Conservation (phyloP, 371 early-diverging fungal genomes). For the Mucor sp. region DNA sequence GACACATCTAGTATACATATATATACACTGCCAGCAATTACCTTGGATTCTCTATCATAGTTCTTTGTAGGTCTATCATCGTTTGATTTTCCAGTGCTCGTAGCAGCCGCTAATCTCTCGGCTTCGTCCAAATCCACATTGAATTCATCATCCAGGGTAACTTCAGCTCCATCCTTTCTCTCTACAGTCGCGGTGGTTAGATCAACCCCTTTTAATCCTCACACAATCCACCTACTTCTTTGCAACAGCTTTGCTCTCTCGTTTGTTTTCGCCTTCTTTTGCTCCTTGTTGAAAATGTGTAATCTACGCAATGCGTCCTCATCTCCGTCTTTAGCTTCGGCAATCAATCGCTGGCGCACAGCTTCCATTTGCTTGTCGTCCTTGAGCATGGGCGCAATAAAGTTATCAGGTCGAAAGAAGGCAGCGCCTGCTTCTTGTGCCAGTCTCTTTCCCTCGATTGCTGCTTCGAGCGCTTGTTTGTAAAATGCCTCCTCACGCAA, state of each 20-base stretch:
- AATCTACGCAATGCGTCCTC: conserved; percentile 29
- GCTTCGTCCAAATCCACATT: conserved; percentile 33
- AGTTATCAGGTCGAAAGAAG: conserved; percentile 88
- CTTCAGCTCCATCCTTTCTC: conserved; percentile 28
- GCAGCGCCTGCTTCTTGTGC: conserved; percentile 67
- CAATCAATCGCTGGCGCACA: conserved; percentile 38
- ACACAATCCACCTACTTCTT: conserved; percentile 19
- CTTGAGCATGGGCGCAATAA: conserved; percentile 98
- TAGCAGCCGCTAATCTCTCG: conserved; percentile 27
- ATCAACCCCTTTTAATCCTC: no score
- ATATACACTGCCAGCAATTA: background rate
- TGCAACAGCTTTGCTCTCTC: conserved; percentile 21
- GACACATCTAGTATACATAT: no score
- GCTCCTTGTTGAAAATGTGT: conserved; percentile 26
- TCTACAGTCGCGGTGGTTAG: conserved; percentile 16
- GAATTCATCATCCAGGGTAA: conserved; percentile 27
- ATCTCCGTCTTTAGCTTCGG: conserved; percentile 27
- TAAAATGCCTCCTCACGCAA: conserved; percentile 90
- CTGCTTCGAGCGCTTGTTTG: conserved; percentile 87
- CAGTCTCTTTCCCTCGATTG: conserved; percentile 62
- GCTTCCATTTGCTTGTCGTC: conserved; percentile 92
- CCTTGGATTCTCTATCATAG: conserved; percentile 22
- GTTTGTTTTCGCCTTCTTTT: conserved; percentile 21
- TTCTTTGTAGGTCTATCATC: conserved; percentile 21
- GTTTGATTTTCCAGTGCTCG: conserved; percentile 11